Base-by-base conservation (phyloP, 768 basidiomycete species). In the Podaxis sp. region DNA sequence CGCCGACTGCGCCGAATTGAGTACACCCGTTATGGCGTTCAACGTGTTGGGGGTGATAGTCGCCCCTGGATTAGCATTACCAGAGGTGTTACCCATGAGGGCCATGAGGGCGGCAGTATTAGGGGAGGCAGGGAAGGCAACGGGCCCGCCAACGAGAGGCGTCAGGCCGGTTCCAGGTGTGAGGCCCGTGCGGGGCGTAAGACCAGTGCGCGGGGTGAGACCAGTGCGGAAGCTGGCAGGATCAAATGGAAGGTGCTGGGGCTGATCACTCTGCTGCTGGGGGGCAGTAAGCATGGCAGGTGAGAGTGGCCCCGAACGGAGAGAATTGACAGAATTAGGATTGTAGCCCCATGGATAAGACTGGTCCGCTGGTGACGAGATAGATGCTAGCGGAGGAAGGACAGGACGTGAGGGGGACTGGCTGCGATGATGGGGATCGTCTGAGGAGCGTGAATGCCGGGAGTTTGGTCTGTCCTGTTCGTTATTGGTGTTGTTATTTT, bases 211-310 rank as follows among this genome's bases (percentile, higher is more conserved):
- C 2, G 84, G 95, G 7, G 95, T 96, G 66, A 96, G 87, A 36
- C 95, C 93, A 0, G 94, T 95, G 50, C 93, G 86, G 78, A 93
- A 87, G 48, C 81, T 77, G 66, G 83, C 69, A 44, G 89, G 86
- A 70, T 95, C 93, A 72, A 93, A 96, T 55, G 80, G 70, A 48
- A 81, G 67, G 60, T 80, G 80, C 6, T 70, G 56, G 13, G 71
- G 50, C 70, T 68, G 72, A 69, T 81, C 76, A 37, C 75, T 76
- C 56, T 77, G 67, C 52, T 80, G 81, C 72, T 87, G 88, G 3
- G 95, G 96, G 8, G 91, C 96, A 28, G 93, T 87, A 64, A 97
- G 88, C 93, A 98, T 96, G 59, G 96, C 95, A 33, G 96, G 96
- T 4, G 93, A 95, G 59, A 99, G 88, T 1, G 96, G 96, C 3